These are phyloP conservation scores for Tylopilus intermedius DNA, from an alignment of 768 basidiomycete species.

Conservation along the genomic window DNA sequence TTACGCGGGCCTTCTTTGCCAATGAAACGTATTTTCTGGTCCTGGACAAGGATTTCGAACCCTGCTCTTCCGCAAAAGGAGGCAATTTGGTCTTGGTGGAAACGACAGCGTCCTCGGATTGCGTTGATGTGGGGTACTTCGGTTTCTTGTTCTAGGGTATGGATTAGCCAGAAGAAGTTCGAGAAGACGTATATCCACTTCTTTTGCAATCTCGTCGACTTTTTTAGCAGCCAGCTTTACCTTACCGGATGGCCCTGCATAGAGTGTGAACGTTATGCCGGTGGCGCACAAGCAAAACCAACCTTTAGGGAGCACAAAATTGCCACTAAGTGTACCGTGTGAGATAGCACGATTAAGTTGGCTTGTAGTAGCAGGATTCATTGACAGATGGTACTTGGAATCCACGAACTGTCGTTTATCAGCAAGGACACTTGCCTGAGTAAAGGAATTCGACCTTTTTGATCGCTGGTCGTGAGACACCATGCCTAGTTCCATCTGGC, in stretches of 20 bases:
- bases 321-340: slow-evolving; percentile 45
- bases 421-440: not conserved
- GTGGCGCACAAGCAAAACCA: not conserved
- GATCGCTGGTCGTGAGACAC: slow-evolving; percentile 72
- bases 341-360: slow-evolving; percentile 54
- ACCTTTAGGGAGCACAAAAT: slow-evolving; percentile 56
- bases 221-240: slow-evolving; percentile 21
- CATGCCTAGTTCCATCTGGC: slow-evolving; percentile 60
- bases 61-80: not conserved
- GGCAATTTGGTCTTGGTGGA: not conserved
- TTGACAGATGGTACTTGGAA: slow-evolving; percentile 48
- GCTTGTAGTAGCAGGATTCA: slow-evolving; percentile 38
- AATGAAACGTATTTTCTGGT: slow-evolving; percentile 22
- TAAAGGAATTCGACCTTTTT: slow-evolving; percentile 57
- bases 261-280: not conserved
- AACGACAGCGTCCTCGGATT: not conserved
- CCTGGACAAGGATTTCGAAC: slow-evolving; percentile 1
- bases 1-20: slow-evolving; percentile 23
- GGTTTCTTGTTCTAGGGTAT: slow-evolving; percentile 14
- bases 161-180: not conserved
- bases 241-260: slow-evolving; percentile 25
- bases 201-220: slow-evolving; percentile 6
- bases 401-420: slow-evolving; percentile 42
- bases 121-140: not conserved
- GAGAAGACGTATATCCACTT: slow-evolving; percentile 4